Conservation (phyloP, 305 asterid species). For the Fraxinus latifolia region DNA sequence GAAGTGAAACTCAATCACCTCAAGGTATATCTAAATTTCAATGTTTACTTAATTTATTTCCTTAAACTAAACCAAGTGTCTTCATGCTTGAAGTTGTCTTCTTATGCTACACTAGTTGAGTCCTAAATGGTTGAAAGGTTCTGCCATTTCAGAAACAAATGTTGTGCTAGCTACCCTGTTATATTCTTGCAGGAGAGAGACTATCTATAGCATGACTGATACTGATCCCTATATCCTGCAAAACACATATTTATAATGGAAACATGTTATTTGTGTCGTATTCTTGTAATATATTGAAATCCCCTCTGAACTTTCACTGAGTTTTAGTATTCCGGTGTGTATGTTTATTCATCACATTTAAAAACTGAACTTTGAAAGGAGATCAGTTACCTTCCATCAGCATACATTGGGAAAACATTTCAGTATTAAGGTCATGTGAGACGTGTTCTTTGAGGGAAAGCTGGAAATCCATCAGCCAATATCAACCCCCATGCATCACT, state of each 20-base stretch:
- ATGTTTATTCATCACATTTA: not conserved
- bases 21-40: conserved; percentile 55
- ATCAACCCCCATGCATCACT: not conserved
- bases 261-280: not conserved
- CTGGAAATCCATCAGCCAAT: not conserved
- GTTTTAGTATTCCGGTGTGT: not conserved
- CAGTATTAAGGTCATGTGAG: not conserved
- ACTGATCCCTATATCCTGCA: not conserved
- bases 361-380: not conserved
- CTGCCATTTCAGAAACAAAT: not conserved
- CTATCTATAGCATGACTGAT: not conserved
- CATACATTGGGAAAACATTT: not conserved
- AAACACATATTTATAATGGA: not conserved
- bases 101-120: not conserved
- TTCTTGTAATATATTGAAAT: not conserved
- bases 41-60: not conserved
- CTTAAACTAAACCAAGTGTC: not conserved
- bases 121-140: not conserved
- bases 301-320: not conserved
- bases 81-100: not conserved
- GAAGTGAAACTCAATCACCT: conserved; percentile 67
- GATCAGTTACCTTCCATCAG: not conserved
- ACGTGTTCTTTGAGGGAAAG: not conserved
- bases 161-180: not conserved
- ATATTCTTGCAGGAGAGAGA: not conserved